These are phyloP conservation scores for Physaria fendleri DNA, from an alignment of 345 rosid species.

Conservation along the genomic window DNA sequence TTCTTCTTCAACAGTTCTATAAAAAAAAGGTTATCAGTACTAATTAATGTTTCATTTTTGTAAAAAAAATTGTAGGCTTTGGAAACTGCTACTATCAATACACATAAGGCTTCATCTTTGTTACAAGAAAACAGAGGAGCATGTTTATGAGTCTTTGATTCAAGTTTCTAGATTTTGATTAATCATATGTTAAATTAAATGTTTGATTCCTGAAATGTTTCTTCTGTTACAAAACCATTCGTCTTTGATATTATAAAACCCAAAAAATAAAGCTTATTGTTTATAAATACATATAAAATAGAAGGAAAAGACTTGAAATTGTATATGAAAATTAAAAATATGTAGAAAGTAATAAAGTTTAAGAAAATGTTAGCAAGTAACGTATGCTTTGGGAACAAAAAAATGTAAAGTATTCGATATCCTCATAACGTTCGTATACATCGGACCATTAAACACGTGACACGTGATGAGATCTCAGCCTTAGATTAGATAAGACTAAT, in stretches of 20 bases:
- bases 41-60: neutral
- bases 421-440: no score
- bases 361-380: no score
- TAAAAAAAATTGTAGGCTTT: slow-evolving; percentile 48
- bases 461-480: slow-evolving; percentile 1
- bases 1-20: neutral
- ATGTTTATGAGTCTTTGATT: neutral
- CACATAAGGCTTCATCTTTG: slow-evolving; percentile 1
- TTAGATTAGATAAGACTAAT: slow-evolving; percentile 2
- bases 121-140: neutral
- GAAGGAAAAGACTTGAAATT: neutral
- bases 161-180: neutral
- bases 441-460: neutral
- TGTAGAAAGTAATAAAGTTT: neutral
- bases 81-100: slow-evolving; percentile 42
- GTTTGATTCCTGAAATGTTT: neutral
- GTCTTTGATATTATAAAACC: neutral
- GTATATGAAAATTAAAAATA: neutral
- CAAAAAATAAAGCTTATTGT: neutral
- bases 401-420: neutral
- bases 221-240: neutral
- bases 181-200: neutral
- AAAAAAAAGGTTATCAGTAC: neutral
- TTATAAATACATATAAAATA: neutral
- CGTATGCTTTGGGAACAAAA: neutral